Percentiles rank a stretch among this genome's conserved stretches.
Conservation (phyloP, 2,329 filamentous ascomycete species). For the Diaporthe citri region DNA sequence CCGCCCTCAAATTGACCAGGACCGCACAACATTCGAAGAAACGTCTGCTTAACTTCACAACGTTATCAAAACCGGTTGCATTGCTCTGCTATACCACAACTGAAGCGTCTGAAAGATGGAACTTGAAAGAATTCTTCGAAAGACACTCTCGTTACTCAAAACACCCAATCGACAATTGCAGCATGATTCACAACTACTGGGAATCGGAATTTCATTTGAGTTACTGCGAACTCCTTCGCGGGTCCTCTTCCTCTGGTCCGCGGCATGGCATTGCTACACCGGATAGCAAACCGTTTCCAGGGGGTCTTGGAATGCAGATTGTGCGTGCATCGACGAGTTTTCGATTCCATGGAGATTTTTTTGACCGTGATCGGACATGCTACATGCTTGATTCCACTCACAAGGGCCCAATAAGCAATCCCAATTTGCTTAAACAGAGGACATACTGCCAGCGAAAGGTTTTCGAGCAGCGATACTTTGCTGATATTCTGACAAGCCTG, state of each 20-base stretch:
- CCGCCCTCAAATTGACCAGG: neutral
- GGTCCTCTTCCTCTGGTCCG: too few species aligned
- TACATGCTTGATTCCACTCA: neutral
- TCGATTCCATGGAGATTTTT: constrained; percentile 3
- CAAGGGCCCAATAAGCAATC: too few species aligned
- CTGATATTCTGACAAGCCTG: neutral
- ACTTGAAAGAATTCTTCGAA: constrained; percentile 42
- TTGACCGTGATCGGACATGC: neutral
- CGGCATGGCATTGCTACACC: neutral
- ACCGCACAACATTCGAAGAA: neutral
- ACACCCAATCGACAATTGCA: constrained; percentile 45
- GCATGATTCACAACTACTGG: constrained; percentile 45
- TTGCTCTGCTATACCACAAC: neutral
- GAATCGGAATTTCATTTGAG: constrained; percentile 48
- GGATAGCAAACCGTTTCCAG: neutral
- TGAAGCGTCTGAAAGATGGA: neutral
- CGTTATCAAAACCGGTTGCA: neutral
- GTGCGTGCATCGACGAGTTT: neutral
- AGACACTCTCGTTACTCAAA: constrained; percentile 41
- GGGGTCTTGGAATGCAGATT: neutral
- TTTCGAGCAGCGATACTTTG: neutral
- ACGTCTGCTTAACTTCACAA: neutral
- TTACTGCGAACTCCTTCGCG: constrained; percentile 43
- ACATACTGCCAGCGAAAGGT: neutral
- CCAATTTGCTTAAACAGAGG: rapidly evolving